Evolutionary conservation across 2,329 filamentous ascomycete genomes (phyloP).

Genomic region (Cladosporium sp.): DNA sequence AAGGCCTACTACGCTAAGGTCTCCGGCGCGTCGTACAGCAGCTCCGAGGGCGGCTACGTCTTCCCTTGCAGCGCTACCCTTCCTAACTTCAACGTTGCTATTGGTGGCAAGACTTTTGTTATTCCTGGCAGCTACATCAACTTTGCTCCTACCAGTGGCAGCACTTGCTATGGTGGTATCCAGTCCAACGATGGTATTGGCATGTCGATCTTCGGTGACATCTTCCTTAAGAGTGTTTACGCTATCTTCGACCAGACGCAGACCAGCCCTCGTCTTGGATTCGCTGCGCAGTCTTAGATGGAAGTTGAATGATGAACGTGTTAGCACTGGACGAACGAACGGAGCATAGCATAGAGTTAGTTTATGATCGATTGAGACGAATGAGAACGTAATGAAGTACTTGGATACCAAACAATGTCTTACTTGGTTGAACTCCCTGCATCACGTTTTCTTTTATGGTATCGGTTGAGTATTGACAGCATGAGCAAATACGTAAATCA

Average conservation of each 20-base stretch:
- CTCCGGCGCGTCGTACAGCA: constrained; percentile 50
- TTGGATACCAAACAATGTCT: background rate
- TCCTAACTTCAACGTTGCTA: constrained; percentile 56
- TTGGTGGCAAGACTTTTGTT: constrained; percentile 51
- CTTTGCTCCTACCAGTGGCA: constrained; percentile 48
- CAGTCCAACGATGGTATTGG: constrained; percentile 62
- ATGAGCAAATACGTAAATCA: background rate
- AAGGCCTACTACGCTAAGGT: constrained; percentile 62
- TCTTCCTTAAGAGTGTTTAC: constrained; percentile 72
- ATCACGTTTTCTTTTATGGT: background rate
- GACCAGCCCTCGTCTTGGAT: constrained; percentile 44
- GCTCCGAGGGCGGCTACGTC: constrained; percentile 55
- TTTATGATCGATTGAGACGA: background rate
- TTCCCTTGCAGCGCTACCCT: constrained; percentile 53
- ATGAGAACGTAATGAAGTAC: background rate
- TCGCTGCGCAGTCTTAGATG: constrained; percentile 40
- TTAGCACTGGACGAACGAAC: background rate
- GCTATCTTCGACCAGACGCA: constrained; percentile 65
- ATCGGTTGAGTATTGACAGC: background rate
- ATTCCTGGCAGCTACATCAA: constrained; percentile 59
- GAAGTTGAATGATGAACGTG: background rate
- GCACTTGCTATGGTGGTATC: constrained; percentile 72
- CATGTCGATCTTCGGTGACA: constrained; percentile 71
- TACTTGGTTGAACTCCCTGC: background rate
- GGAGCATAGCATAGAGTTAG: background rate